Evolutionary conservation across 2,329 filamentous ascomycete genomes (phyloP), one percentile per base, ranked within the genome.

Genomic region (Cytospora schulzeri): DNA sequence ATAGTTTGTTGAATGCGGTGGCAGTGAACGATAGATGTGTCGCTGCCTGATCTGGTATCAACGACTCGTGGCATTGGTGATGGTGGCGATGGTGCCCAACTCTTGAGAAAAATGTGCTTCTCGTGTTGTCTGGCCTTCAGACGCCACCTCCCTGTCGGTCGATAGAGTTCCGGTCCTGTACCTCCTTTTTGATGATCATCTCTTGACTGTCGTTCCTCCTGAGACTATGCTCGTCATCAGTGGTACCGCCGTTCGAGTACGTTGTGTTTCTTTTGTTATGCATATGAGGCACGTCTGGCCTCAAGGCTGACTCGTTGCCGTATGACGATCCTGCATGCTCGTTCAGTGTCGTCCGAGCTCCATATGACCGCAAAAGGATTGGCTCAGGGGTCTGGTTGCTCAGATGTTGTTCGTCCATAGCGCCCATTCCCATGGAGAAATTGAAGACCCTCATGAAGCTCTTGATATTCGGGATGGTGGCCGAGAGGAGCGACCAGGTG

Each of bases 381-480:
- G 59, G 31, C 12, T 57, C 31, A 14, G 62, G 57, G 2, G 60
- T 63, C 11, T 60, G 45, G 22, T 59, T 61, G 15, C 29, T 52
- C 11, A 48, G 45, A 12, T 9, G n/a, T n/a, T 9, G n/a, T n/a
- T 48, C 45, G n/a, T 48, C 45, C 45, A 14, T 22, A n/a, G 45
- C 19, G 45, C 45, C 45, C 45, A 48, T 48, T 3, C 45, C 45
- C 45, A 48, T 48, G n/a, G 45, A 48, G n/a, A 48, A 48, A 24
- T 56, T 26, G 45, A 70, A 68, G 19, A 68, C 68, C 57, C 65
- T 67, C 31, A 70, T 57, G 29, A 70, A 70, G 9, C 63, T 66
- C 19, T 67, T 69, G n/a, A 69, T 45, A 57, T 70, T 70, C 15
- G 68, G 69, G 2, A 70, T 59, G 31, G 67, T 70, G 19, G 69